A percentile compares a stretch with the other conserved stretches of the same genome.
These are phyloP conservation scores for Colletotrichum sp. DNA, from an alignment of 2,329 filamentous ascomycete species.

Conservation along the genomic window DNA sequence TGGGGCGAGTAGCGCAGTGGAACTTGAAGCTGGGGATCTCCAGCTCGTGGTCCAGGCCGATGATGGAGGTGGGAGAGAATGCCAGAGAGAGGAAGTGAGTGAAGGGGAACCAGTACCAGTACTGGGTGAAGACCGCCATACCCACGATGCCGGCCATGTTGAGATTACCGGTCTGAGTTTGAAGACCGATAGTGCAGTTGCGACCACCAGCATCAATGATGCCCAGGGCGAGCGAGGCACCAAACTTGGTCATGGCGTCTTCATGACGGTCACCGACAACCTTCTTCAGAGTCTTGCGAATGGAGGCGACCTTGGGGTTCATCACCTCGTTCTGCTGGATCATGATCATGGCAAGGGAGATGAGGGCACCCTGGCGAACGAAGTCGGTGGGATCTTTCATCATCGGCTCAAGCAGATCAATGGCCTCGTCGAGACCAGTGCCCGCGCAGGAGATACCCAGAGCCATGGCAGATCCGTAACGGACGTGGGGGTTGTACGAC, in stretches of 20 bases:
- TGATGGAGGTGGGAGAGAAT: constrained; percentile 96
- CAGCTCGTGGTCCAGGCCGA: constrained; percentile 91
- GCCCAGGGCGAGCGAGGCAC: constrained; percentile 89
- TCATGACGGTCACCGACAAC: constrained; percentile 94
- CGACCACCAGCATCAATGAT: constrained; percentile 98
- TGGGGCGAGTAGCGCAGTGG: constrained; percentile 91
- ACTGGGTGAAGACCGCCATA: constrained; percentile 97
- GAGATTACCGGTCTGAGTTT: constrained; percentile 96
- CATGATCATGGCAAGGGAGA: constrained; percentile 96
- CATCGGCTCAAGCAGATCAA: constrained; percentile 97
- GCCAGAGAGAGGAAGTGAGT: constrained; percentile 96
- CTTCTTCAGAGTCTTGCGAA: constrained; percentile 93
- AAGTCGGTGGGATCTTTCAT: constrained; percentile 99
- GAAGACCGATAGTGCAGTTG: constrained; percentile 97
- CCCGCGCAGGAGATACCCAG: constrained; percentile 97
- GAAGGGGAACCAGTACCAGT: constrained; percentile 99
- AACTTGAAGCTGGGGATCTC: constrained; percentile 95
- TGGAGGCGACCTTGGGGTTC: constrained; percentile 93
- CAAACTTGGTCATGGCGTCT: constrained; percentile 99
- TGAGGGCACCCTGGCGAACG: constrained; percentile 93
- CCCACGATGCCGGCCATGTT: constrained; percentile 99
- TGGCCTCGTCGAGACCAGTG: constrained; percentile 93
- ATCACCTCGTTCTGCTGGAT: constrained; percentile 99
- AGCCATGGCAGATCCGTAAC: constrained; percentile 98
- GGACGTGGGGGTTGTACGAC: constrained; percentile 98